These are phyloP conservation scores for Tephrocybe sp. DNA, from an alignment of 768 basidiomycete genomes.

Conservation along the genomic window DNA sequence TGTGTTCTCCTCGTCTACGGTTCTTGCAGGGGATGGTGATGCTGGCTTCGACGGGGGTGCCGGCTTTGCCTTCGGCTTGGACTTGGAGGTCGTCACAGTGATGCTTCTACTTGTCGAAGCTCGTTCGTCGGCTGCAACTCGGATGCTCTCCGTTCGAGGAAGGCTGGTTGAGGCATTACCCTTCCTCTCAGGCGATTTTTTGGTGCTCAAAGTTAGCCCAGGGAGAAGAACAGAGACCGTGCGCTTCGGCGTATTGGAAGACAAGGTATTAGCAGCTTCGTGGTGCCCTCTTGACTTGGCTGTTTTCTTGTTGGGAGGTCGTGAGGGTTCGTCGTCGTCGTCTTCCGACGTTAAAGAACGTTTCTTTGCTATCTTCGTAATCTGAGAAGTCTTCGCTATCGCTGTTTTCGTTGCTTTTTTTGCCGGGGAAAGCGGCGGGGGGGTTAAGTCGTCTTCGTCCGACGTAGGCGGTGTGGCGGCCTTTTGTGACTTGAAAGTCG, in stretches of 20 bases:
- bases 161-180: not conserved
- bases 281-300: not conserved
- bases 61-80: constrained; percentile 11
- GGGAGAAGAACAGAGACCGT: constrained; percentile 19
- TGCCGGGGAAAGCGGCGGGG: constrained; percentile 1
- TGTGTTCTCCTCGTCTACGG: constrained; percentile 7
- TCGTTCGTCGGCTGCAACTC: constrained; percentile 25
- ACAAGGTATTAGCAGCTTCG: not conserved
- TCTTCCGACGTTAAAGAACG: constrained; percentile 7
- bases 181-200: constrained; percentile 3
- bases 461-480: not conserved
- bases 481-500: not conserved
- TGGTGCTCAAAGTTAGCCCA: constrained; percentile 13
- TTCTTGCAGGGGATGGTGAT: constrained; percentile 13
- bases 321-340: constrained; percentile 1
- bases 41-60: not conserved
- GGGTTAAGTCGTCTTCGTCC: constrained; percentile 4
- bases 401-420: not conserved
- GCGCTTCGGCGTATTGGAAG: constrained; percentile 18
- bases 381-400: not conserved
- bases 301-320: not conserved
- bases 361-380: constrained; percentile 2
- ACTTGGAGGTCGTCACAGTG: constrained; percentile 11
- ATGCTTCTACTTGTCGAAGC: constrained; percentile 14
- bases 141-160: constrained; percentile 27